These are phyloP conservation scores for Penicillium nucicola DNA, from an alignment of 495 filamentous ascomycete genomes.

Conservation along the genomic window DNA sequence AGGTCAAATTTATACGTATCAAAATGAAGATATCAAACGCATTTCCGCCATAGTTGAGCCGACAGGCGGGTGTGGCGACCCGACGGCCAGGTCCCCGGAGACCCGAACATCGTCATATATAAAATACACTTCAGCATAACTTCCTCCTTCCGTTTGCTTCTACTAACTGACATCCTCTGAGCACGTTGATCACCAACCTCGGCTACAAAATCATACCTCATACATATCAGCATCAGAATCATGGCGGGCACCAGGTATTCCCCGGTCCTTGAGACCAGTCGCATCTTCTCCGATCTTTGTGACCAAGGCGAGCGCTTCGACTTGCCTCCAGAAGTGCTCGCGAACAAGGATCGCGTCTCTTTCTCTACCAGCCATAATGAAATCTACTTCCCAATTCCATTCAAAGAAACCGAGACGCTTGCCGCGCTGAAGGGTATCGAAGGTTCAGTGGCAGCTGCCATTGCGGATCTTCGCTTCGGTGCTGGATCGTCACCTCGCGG, in stretches of 20 bases:
- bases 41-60: conserved; percentile 14
- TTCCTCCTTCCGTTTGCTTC: background rate
- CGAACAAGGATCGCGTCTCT: conserved; percentile 34
- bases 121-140: background rate
- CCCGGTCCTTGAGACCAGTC: conserved; percentile 37
- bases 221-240: background rate
- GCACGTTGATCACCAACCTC: background rate
- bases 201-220: background rate
- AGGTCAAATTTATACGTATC: background rate
- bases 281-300: conserved; percentile 41
- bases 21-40: background rate
- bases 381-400: conserved; percentile 59
- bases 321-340: conserved; percentile 34
- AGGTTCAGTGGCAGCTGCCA: conserved; percentile 60
- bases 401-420: conserved; percentile 67
- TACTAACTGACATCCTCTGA: background rate
- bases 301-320: conserved; percentile 36
- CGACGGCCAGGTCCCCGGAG: conserved; percentile 11
- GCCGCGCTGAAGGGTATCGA: conserved; percentile 69
- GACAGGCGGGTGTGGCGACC: conserved; percentile 14
- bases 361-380: conserved; percentile 41
- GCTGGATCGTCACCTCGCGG: conserved; percentile 26
- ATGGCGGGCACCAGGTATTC: conserved; percentile 33
- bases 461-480: conserved; percentile 57
- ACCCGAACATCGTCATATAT: conserved; percentile 16